Evolutionary conservation across 495 filamentous ascomycete species (phyloP), one percentile per base, ranked within the genome.

Genomic region (Annulohypoxylon moriforme): DNA sequence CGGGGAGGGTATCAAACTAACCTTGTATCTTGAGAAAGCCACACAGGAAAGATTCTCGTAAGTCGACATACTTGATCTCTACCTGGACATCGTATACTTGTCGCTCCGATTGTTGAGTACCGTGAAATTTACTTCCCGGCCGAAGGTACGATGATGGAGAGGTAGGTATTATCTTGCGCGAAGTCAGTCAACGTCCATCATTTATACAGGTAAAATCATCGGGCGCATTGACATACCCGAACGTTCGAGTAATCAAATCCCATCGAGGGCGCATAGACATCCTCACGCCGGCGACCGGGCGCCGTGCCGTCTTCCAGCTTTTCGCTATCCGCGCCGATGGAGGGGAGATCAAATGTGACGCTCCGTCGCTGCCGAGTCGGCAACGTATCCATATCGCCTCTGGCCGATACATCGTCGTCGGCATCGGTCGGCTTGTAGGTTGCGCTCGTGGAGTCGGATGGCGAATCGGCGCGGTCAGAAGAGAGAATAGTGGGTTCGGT

Each of bases 11-110:
- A 9, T 44, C 11, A 38, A 69, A 84, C 87, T 56, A 71, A 95
- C 96, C 96, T 92, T 98, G 91, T 57, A 99, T 99, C 68, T 91
- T 91, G 59, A 99, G 87, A 80, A 97, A 98, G 33, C 96, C 96
- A 76, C 95, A 98, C 11, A 99, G 85, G 70, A 95, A 97, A 11
- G 96, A 98, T 78, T 98, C 93, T 36, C 89, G 84, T 88, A 98
- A 91, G 78, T 98, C 94, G 59, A 99, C 93, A 79, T 97, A 90
- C 79, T 98, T 98, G 74, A 99, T 92, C 76, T 98, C 94, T 46
- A 99, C 96, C 68, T 97, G 91, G 6, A 99, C 96, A 63, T 95
- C 93, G 79, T 99, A 99, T 4, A 90, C 86, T 71, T 96, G 94
- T 44, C 89, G 88, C 72, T 97, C 94, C 5, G 94, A 98, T 77